phyloP scores from a whole-genome alignment of 495 filamentous ascomycete species.

The Penicillium manginii region DNA sequence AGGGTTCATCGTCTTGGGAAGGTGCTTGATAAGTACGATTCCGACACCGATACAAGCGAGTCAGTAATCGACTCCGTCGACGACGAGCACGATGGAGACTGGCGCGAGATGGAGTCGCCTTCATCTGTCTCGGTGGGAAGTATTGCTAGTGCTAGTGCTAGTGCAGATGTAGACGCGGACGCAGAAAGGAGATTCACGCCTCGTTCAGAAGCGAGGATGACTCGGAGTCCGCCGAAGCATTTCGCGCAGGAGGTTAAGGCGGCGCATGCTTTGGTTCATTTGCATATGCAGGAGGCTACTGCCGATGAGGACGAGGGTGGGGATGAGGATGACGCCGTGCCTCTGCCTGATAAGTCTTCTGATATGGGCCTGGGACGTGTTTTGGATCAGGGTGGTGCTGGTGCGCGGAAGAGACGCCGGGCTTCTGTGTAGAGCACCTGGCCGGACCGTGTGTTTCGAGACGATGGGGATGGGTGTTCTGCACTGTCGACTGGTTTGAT shows the following conservation, averaged over 20 bases:
- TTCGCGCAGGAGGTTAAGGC: constrained; percentile 54
- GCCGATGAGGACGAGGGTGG: constrained; percentile 11
- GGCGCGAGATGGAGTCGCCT: constrained; percentile 6
- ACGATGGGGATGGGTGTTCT: neutral
- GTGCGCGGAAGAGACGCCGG: constrained; percentile 22
- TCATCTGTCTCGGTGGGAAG: neutral
- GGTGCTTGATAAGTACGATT: neutral
- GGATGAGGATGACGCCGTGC: constrained; percentile 4
- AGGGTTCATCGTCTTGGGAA: neutral
- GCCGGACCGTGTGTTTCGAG: neutral
- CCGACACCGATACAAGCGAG: neutral
- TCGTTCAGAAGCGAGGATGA: neutral
- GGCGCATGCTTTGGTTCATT: constrained; percentile 58
- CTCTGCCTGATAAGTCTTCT: neutral
- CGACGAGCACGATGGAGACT: constrained; percentile 28
- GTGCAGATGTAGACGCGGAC: too few species aligned
- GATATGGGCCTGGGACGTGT: neutral
- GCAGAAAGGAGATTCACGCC: neutral
- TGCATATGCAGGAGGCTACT: constrained; percentile 51
- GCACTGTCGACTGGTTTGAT: neutral
- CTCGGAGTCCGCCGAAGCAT: too few species aligned
- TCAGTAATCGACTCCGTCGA: constrained; percentile 10
- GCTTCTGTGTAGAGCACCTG: constrained; percentile 22
- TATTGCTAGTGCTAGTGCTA: too few species aligned
- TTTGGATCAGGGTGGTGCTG: neutral